Base-by-base conservation (phyloP, 1,139 yeast species). In the Yamadazyma jaroonii region DNA sequence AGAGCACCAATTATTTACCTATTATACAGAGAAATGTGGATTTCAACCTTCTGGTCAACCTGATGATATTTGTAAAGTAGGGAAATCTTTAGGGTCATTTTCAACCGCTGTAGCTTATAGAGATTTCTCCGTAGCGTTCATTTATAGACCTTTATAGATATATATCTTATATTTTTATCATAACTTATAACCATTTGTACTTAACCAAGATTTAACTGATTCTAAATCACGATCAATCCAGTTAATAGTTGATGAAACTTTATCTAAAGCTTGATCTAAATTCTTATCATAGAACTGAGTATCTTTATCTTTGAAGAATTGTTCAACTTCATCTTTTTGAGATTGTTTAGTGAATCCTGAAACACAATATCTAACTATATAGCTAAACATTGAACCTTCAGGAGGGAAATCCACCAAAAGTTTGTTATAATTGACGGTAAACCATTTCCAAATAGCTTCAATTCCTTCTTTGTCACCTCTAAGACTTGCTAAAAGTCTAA, bases 261-360 rank as follows among this genome's bases (percentile, higher is more conserved):
- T 65, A 60, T 87, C 96, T 51, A 82, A 68, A 12, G 85, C 65
- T 64, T 81, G 89, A 11, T 83, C 84, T 54, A 86, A 72, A 42
- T 81, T 73, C 67, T 83, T 82, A 61, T 84, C 84, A 53, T 71
- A 84, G 35, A 90, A 94, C 56, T 79, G 80, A 45, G 85, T 79
- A 52, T 83, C 74, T 62, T 75, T 82, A 46, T 57, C 41, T 53
- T 50, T 63, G 56, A 84, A 86, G 68, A 85, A 87, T 36, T 59
- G 57, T 47, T 72, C 70, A 43, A 86, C 77, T 34, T 72, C 76
- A 10, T 71, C 66, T 48, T 78, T 76, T 50, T 81, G 82, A 35
- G 74, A 79, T 38, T 64, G 61, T 41, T 79, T 74, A 32, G 90
- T 77, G 62, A 84, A 85, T 2, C 86, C 83, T 25, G 82, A 65